A percentile compares a stretch with the other conserved stretches of the same genome.
phyloP scores from a whole-genome alignment of 2,329 filamentous ascomycete genomes.

The Aureobasidium namibiae region DNA sequence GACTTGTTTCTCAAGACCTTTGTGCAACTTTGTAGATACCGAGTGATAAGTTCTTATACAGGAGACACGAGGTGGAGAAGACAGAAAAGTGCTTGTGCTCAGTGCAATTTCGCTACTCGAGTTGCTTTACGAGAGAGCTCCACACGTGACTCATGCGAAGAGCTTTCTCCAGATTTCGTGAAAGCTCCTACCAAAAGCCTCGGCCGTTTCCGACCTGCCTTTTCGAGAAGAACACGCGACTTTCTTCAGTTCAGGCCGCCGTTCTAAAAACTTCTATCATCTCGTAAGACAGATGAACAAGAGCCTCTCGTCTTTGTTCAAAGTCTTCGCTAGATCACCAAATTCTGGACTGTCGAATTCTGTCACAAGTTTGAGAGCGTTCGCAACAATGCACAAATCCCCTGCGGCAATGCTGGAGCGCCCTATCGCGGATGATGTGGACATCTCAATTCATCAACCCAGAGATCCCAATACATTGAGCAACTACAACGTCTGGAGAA shows the following conservation, averaged over 20 bases:
- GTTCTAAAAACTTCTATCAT: background rate
- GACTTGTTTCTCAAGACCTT: too few species aligned
- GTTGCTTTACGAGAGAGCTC: constrained; percentile 1
- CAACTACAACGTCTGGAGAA: constrained; percentile 85
- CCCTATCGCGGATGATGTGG: constrained; percentile 12
- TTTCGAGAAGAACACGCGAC: constrained; percentile 7
- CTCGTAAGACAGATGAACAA: background rate
- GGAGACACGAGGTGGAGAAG: too few species aligned
- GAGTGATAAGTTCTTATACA: too few species aligned
- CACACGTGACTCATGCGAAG: constrained; percentile 5
- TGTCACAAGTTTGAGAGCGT: background rate
- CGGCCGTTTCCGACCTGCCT: constrained; percentile 6
- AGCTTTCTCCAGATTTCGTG: background rate
- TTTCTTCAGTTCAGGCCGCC: background rate
- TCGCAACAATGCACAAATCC: constrained; percentile 16
- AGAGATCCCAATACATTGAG: constrained; percentile 79
- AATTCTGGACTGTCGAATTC: background rate
- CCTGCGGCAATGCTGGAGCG: constrained; percentile 15
- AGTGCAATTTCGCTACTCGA: background rate
- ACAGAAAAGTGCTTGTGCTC: background rate
- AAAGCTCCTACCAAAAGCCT: background rate
- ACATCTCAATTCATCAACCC: constrained; percentile 24
- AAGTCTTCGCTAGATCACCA: background rate
- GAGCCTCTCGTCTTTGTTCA: background rate
- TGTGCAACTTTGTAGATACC: too few species aligned